Conservation (phyloP, 129 eudicot genomes). For the Gnaphalium uliginosum region DNA sequence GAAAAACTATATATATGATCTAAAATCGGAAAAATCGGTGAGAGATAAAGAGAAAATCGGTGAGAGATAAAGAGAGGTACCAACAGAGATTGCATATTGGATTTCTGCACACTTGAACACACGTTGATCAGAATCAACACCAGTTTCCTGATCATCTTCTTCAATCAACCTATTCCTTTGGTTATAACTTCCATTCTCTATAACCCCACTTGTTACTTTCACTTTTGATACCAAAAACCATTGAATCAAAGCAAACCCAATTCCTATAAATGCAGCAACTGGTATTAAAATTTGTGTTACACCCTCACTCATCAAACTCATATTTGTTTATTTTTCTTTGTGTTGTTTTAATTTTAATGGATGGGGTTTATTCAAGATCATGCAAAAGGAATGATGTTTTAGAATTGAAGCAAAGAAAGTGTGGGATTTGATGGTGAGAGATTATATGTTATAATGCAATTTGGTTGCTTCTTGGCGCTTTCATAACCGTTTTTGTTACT, state of each 20-base stretch:
- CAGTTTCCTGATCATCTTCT: conserved; percentile 53
- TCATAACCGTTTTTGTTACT: conserved; percentile 17
- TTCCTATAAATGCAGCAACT: conserved; percentile 46
- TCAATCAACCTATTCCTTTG: conserved; percentile 43
- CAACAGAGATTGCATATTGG: conserved; percentile 54
- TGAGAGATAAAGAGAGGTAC: conserved; percentile 21
- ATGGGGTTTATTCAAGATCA: background rate
- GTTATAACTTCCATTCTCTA: conserved; percentile 14
- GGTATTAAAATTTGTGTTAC: conserved; percentile 44
- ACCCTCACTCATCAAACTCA: conserved; percentile 45
- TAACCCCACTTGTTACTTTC: conserved; percentile 23
- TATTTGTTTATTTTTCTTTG: background rate
- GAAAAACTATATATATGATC: too few species aligned
- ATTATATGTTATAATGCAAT: background rate
- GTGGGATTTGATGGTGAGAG: background rate
- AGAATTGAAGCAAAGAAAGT: conserved; percentile 2
- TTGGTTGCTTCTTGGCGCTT: conserved; percentile 29
- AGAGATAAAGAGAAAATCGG: too few species aligned
- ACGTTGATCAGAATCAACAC: conserved; percentile 40
- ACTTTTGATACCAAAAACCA: conserved; percentile 54
- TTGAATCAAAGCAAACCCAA: conserved; percentile 48
- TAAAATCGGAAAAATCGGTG: background rate
- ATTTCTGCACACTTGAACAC: conserved; percentile 59
- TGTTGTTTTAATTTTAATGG: background rate
- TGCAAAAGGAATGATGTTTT: background rate